Conservation (phyloP, 1,139 yeast species). For the Nakaseomyces uthaithaninus region DNA sequence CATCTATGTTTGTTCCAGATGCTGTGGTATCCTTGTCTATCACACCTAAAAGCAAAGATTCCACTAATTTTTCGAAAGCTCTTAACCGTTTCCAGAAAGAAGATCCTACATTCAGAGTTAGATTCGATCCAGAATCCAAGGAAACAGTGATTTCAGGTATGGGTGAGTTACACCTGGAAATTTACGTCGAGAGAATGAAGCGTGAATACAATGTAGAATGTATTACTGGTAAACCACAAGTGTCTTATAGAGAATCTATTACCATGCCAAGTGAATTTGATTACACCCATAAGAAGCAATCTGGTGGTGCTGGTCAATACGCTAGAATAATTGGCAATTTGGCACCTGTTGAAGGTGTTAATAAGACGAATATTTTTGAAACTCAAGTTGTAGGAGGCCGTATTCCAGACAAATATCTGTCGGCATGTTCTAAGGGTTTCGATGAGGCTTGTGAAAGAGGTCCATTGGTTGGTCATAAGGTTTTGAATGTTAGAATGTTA, state of each 20-base stretch:
- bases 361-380: slow-evolving; percentile 55
- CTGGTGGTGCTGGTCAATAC: slow-evolving; percentile 99
- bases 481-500: slow-evolving; percentile 86
- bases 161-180: slow-evolving; percentile 97
- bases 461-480: slow-evolving; percentile 90
- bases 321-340: slow-evolving; percentile 92
- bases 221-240: slow-evolving; percentile 94
- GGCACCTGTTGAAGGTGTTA: slow-evolving; percentile 49
- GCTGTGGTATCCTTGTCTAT: slow-evolving; percentile 93
- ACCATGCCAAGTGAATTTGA: slow-evolving; percentile 71
- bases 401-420: slow-evolving; percentile 87
- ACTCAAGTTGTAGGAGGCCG: slow-evolving; percentile 94
- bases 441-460: slow-evolving; percentile 95
- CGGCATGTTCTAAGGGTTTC: slow-evolving; percentile 94
- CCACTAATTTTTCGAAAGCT: slow-evolving; percentile 87
- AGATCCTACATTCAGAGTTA: slow-evolving; percentile 96
- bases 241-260: slow-evolving; percentile 93
- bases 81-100: slow-evolving; percentile 96
- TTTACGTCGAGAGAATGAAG: slow-evolving; percentile 94
- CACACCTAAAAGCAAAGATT: slow-evolving; percentile 81
- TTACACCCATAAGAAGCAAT: slow-evolving; percentile 92
- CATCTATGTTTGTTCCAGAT: slow-evolving; percentile 97
- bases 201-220: slow-evolving; percentile 97
- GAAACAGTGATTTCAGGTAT: slow-evolving; percentile 96
- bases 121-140: slow-evolving; percentile 82